These are phyloP conservation scores for Lactarius deliciosus DNA, from an alignment of 768 basidiomycete species.

Conservation along the genomic window DNA sequence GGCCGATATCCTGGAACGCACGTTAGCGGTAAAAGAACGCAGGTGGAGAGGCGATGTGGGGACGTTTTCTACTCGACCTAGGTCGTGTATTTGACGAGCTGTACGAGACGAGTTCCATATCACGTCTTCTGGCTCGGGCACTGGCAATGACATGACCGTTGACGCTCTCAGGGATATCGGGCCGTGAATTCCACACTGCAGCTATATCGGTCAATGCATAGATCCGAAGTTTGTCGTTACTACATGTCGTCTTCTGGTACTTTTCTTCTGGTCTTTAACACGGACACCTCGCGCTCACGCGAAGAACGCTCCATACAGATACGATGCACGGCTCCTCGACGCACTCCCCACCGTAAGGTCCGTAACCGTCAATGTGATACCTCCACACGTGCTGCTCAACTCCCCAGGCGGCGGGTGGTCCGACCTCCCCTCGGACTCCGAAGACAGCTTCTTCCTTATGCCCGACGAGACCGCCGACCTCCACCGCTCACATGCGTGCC, in stretches of 20 bases:
- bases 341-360: conserved; percentile 41
- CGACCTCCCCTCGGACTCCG: conserved; percentile 79
- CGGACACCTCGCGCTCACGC: not conserved
- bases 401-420: conserved; percentile 77
- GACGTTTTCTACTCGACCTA: conserved; percentile 81
- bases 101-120: conserved; percentile 82
- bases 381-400: conserved; percentile 33
- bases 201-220: too few species aligned
- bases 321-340: conserved; percentile 76
- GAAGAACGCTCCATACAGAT: conserved; percentile 46
- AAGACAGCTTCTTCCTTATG: conserved; percentile 81
- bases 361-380: not conserved
- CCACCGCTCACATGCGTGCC: conserved; percentile 60
- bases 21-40: not conserved
- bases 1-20: conserved; percentile 64
- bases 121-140: conserved; percentile 45
- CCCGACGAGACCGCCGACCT: conserved; percentile 66
- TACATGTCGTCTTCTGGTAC: not conserved
- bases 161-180: not conserved
- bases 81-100: conserved; percentile 75
- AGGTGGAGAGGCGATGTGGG: conserved; percentile 9
- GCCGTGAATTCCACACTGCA: not conserved
- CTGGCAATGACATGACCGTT: not conserved
- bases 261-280: conserved; percentile 7
- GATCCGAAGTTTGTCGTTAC: not conserved